These are phyloP conservation scores for Calonectria multiphialidica DNA, from an alignment of 2,329 filamentous ascomycete genomes.

Conservation along the genomic window DNA sequence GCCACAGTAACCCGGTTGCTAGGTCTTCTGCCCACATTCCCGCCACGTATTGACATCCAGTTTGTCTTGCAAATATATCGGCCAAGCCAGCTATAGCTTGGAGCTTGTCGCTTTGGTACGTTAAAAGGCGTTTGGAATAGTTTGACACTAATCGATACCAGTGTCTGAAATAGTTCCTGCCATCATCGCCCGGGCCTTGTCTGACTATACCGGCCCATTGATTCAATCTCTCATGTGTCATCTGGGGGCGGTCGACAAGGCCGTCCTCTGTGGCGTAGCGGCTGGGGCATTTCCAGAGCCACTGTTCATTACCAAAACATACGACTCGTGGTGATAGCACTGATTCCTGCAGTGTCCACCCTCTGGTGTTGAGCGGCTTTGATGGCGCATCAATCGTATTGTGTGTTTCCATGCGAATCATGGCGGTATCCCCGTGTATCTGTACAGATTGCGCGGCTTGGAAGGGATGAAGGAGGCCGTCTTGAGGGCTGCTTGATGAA, in stretches of 20 bases:
- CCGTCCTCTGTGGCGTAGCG: conserved; percentile 10
- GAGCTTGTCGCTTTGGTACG: conserved; percentile 4
- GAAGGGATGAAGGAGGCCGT: neutral
- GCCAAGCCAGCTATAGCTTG: neutral
- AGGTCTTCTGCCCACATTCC: conserved; percentile 3
- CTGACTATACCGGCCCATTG: conserved; percentile 4
- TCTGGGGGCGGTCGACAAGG: neutral
- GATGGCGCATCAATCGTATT: neutral
- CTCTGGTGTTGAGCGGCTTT: conserved; percentile 2
- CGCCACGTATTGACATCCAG: conserved; percentile 1
- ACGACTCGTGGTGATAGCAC: neutral
- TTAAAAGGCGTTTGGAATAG: neutral
- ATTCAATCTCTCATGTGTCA: neutral
- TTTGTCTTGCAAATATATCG: neutral
- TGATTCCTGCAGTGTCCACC: conserved; percentile 1
- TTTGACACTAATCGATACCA: conserved; percentile 1
- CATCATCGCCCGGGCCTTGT: neutral
- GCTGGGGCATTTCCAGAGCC: conserved; percentile 15
- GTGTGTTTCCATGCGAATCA: conserved; percentile 7
- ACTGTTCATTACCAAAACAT: conserved; percentile 5
- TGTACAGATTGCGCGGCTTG: neutral
- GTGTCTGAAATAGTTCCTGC: conserved; percentile 1
- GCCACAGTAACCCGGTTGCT: neutral
- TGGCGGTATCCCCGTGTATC: neutral
- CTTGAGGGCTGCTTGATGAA: neutral